Conservation (phyloP, 2,329 filamentous ascomycete species). For the Ciborinia camelliae region DNA sequence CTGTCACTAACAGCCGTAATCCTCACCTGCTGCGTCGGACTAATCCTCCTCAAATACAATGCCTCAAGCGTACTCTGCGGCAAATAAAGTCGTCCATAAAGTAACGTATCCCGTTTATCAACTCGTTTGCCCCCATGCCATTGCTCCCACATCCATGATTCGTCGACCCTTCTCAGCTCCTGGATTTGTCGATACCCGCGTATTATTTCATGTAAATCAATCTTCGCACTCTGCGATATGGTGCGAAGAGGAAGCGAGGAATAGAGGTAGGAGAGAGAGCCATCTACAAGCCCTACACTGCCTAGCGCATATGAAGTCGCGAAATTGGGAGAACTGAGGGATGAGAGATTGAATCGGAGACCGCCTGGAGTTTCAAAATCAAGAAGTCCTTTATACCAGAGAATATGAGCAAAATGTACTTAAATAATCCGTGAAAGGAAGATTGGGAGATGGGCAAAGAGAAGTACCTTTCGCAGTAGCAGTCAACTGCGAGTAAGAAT, state of each 20-base stretch:
- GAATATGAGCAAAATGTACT: conserved; percentile 25
- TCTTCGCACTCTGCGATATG: conserved; percentile 67
- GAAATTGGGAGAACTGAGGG: conserved; percentile 87
- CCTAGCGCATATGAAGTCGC: conserved; percentile 91
- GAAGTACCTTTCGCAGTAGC: conserved; percentile 69
- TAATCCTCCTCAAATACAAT: conserved; percentile 74
- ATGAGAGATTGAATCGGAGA: conserved; percentile 81
- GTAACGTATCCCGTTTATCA: conserved; percentile 54
- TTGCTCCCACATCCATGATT: conserved; percentile 50
- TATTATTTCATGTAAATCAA: conserved; percentile 74
- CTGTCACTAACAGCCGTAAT: conserved; percentile 75
- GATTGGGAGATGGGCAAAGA: conserved; percentile 24
- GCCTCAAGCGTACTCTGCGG: conserved; percentile 85
- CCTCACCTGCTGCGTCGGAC: conserved; percentile 73
- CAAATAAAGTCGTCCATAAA: conserved; percentile 77
- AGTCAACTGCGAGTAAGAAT: conserved; percentile 84
- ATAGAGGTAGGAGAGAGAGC: conserved; percentile 95
- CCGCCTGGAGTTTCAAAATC: conserved; percentile 85
- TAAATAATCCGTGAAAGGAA: conserved; percentile 13
- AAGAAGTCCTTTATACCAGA: conserved; percentile 61
- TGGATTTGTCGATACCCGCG: conserved; percentile 78
- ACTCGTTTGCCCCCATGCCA: conserved; percentile 50
- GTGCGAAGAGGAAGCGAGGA: conserved; percentile 74
- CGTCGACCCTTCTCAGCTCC: conserved; percentile 55
- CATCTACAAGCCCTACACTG: conserved; percentile 86